Base-by-base conservation (phyloP, 257 asterid genomes). In the Ocimum tenuiflorum region DNA sequence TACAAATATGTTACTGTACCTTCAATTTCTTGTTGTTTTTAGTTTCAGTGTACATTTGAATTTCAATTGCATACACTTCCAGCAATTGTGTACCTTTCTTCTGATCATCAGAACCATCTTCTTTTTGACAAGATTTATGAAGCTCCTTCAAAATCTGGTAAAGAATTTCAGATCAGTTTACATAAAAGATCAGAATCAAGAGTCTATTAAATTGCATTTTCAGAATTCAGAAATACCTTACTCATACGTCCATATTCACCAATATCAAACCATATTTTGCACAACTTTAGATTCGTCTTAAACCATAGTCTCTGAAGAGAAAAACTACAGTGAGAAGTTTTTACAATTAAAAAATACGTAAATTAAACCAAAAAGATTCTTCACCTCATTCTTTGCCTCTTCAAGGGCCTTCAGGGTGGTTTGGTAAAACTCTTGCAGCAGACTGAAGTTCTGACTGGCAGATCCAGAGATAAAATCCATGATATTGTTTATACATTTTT, bases 31-130 rank as follows among this genome's bases (percentile, higher is more conserved):
- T 94, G 85, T 94, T 94, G 85, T 94, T 89, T 75, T 94, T 94
- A 43, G 97, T 94, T 83, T 89, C 96, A 0, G 97, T 94, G 78
- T 90, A 88, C 96, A 94, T 90, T 79, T 94, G 99, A 74, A 94
- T 90, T 85, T 94, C 99, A 78, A 94, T 81, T 57, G 99, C 99
- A 79, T 94, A 94, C 20, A 94, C 97, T 85, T 94, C 99, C 85
- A 94, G 63, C 72, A 94, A 59, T 41, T 89, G 99, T 45, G 99
- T 94, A 42, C 99, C 99, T 75, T 94, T 94, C 88, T 90, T 94
- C 84, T 89, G 97, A 79, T 94, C 99, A 79, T 88, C 99, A 13
- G 90, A 80, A 49, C 99, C 99, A 80, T 94, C 99, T 77, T 86
- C 96, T 79, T 90, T 89, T 83, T 84, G 90, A 81, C 99, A 94